Percentiles rank a stretch among this genome's conserved stretches.
These are phyloP conservation scores for Citrullus mucosospermus DNA, from an alignment of 306 rosid genomes.

Conservation along the genomic window DNA sequence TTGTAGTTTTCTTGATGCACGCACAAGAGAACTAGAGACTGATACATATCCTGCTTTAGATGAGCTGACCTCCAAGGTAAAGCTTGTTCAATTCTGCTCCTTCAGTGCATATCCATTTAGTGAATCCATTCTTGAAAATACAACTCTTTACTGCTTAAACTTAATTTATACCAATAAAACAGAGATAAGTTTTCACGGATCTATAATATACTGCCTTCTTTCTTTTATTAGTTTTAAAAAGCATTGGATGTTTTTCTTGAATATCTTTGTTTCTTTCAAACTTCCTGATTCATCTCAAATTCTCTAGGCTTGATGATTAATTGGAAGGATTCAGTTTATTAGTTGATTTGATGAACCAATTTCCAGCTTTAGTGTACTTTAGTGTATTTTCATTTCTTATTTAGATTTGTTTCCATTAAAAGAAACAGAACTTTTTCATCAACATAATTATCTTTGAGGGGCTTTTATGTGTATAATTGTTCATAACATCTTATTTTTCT, in stretches of 20 bases:
- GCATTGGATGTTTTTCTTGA: not conserved
- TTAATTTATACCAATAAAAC: not conserved
- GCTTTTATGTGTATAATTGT: not conserved
- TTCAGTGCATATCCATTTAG: not conserved
- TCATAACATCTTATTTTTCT: not conserved
- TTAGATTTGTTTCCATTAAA: not conserved
- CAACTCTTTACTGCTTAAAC: not conserved
- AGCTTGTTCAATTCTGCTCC: not conserved
- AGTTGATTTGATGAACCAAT: not conserved
- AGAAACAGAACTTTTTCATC: not conserved
- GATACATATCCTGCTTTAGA: conserved; percentile 91
- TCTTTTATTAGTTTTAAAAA: not conserved
- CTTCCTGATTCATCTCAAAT: not conserved
- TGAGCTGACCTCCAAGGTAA: conserved; percentile 86
- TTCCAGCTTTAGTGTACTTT: not conserved
- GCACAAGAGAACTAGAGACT: conserved; percentile 84
- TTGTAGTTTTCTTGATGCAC: conserved; percentile 94
- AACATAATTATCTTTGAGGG: not conserved
- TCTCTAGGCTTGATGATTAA: not conserved
- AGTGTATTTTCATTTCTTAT: not conserved
- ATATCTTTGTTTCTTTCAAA: not conserved
- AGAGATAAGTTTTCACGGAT: not conserved
- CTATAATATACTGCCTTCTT: not conserved
- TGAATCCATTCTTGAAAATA: not conserved
- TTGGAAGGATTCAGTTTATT: not conserved